phyloP scores from a whole-genome alignment of 345 rosid genomes.

The Aquilaria sinensis region DNA sequence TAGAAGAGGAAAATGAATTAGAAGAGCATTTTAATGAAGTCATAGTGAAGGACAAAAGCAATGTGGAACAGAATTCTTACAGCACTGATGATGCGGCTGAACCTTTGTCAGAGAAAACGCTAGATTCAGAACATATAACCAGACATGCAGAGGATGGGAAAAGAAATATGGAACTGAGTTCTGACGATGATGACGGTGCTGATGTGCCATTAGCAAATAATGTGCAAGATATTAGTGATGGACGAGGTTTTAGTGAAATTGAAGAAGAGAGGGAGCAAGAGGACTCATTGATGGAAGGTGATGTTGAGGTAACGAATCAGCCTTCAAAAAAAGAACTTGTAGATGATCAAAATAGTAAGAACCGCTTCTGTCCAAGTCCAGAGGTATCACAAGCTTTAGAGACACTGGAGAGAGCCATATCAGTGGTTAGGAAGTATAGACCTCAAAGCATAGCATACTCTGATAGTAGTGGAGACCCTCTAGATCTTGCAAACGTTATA shows the following conservation, averaged over 20 bases:
- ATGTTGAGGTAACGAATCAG: slow-evolving; percentile 5
- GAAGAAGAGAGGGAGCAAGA: slow-evolving; percentile 51
- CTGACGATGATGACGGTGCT: slow-evolving; percentile 8
- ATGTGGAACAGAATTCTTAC: background rate
- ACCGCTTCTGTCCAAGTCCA: slow-evolving; percentile 38
- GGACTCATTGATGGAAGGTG: slow-evolving; percentile 15
- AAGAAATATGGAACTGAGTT: slow-evolving; percentile 14
- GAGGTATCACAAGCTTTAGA: slow-evolving; percentile 70
- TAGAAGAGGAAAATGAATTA: slow-evolving; percentile 18
- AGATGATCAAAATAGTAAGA: slow-evolving; percentile 24
- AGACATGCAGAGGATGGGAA: slow-evolving; percentile 6
- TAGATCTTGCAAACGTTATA: slow-evolving; percentile 13
- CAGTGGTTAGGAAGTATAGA: slow-evolving; percentile 40
- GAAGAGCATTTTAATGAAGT: slow-evolving; percentile 8
- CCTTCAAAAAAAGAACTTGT: slow-evolving; percentile 9
- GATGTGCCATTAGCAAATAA: slow-evolving; percentile 13
- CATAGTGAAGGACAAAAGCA: background rate
- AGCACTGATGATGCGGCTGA: background rate
- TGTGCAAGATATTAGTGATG: slow-evolving; percentile 13
- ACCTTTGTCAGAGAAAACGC: background rate
- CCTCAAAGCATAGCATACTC: slow-evolving; percentile 18
- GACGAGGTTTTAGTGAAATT: slow-evolving; percentile 42
- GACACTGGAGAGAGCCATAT: slow-evolving; percentile 64
- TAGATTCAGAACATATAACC: slow-evolving; percentile 13
- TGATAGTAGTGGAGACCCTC: slow-evolving; percentile 30